Evolutionary conservation across 2,329 filamentous ascomycete genomes (phyloP), one percentile per base, ranked within the genome.

Genomic region (Pyricularia sp.): DNA sequence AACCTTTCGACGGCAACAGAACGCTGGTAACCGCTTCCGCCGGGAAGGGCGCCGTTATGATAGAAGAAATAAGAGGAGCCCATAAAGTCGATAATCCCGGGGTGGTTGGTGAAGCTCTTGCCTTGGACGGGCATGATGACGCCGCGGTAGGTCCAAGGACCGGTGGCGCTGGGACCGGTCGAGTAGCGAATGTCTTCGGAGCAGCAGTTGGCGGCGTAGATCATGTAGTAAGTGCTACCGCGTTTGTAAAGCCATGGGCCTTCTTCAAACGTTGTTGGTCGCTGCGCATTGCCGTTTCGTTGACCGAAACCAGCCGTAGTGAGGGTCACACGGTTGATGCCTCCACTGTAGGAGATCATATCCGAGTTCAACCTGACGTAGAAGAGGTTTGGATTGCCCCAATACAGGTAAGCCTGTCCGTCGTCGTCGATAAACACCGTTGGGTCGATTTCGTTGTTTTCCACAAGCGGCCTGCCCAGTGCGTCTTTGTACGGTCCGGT

Each of bases 381-480:
- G 70, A 72, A 77, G 42, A 79, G 73, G 31, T 73, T 71, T 28
- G 79, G 77, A 59, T 79, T 79, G 30, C 79, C 79, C 73, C 78
- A 80, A 73, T 80, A 81, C 69, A 81, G 72, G 73, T 81, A 81
- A 0, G 78, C 79, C 71, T 80, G 79, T 64, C 79, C 79, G 65
- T 81, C 77, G 67, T 80, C 79, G 70, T 81, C 79, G 70, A 81
- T 76, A 70, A 79, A 66, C 9, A 66, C 79, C 14, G 77, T 78
- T 31, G 78, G 79, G 70, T 80, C 79, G 36, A 81, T 80, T 42
- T 75, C 72, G 26, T 71, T 73, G 68, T 77, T 78, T 17, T 64
- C 72, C 11, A 80, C 74, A 20, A 80, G 74, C 9, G 78, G 78
- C 55, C 69, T 71, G 4, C 77, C 77, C 6, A 79, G 65, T 0